A percentile compares a stretch with the other conserved stretches of the same genome.
phyloP scores from a whole-genome alignment of 2,329 filamentous ascomycete genomes.

The Colletotrichum tabaci region DNA sequence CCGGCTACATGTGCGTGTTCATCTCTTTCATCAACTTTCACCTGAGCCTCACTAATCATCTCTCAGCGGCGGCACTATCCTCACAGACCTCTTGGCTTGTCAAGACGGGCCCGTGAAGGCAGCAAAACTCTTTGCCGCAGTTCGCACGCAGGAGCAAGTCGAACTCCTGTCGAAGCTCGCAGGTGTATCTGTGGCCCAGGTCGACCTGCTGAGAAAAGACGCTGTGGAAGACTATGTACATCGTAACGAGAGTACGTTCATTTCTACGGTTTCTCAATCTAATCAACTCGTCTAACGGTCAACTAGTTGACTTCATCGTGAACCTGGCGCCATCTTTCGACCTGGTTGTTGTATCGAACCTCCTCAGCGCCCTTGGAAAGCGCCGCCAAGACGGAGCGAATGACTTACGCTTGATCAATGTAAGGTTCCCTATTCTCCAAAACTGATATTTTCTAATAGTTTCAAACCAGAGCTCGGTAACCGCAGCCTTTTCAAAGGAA shows the following conservation, averaged over 20 bases:
- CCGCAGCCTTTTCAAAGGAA: slow-evolving; percentile 47
- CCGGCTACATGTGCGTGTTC: background rate
- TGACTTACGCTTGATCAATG: background rate
- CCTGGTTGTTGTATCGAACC: slow-evolving; percentile 44
- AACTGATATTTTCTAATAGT: background rate
- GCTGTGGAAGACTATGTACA: background rate
- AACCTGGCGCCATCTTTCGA: slow-evolving; percentile 51
- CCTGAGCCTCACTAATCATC: background rate
- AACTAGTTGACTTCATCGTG: slow-evolving; percentile 55
- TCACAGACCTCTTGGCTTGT: background rate
- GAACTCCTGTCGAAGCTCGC: background rate
- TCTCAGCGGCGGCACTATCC: background rate
- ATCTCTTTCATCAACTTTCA: background rate
- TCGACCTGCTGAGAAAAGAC: background rate
- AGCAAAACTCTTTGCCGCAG: background rate
- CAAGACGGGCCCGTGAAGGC: background rate
- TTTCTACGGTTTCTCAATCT: background rate
- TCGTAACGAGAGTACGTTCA: background rate
- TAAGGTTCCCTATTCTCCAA: background rate
- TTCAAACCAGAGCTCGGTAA: slow-evolving; percentile 47
- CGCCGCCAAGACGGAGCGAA: too few relatives aligned
- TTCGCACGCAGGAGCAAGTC: background rate
- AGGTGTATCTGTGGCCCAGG: background rate
- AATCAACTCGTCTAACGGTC: background rate
- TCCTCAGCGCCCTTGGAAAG: slow-evolving; percentile 52